Evolutionary conservation across 2,329 filamentous ascomycete species (phyloP), one percentile per base, ranked within the genome.

Genomic region (Tolypocladium guangdongense): DNA sequence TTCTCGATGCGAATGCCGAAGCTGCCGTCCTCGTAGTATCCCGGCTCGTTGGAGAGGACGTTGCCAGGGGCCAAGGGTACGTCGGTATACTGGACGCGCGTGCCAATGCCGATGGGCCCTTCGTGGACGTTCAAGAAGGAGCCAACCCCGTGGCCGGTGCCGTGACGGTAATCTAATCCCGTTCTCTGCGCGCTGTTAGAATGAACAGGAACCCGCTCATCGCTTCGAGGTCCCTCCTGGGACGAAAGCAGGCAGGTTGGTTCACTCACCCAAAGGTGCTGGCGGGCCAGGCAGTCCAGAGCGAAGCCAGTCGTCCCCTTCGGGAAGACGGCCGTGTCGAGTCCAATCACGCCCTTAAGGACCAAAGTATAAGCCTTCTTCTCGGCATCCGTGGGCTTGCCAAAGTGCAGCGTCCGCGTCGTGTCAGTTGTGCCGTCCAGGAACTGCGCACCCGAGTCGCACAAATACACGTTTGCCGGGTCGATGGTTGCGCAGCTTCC

Each of bases 1-100:
- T 99, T 99, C 71, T 99, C 93, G 63, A 96, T 96, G 20, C 93
- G 86, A 60, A 99, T 93, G 20, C 93, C 93, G 64, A 95, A 99
- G 39, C 84, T 83, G 49, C 90, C 92, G 63, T 99, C 93, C 69
- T 97, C 91, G 68, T 99, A 99, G 73, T 91, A 99, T 33, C 93
- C 93, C 2, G 93, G 93, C 70, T 99, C 90, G 63, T 96, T 90
- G 2, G 92, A 97, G 52, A 97, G 83, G 41, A 99, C 92, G 63
- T 99, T 96, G 46, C 93, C 93, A n/a, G 89, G 78, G 0, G 89
- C 82, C 33, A 99, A 78, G 0, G 93, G 80, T 7, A 97, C 91
- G 66, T 99, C 93, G 0, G 89, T 86, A 66, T 92, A 96, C 62
- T 95, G 88, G 39, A 95, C 83, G 46, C 93, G 81, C 11, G 91